Evolutionary conservation across 1,139 yeast genomes (phyloP).

Genomic region (Geotrichum bryndzae): DNA sequence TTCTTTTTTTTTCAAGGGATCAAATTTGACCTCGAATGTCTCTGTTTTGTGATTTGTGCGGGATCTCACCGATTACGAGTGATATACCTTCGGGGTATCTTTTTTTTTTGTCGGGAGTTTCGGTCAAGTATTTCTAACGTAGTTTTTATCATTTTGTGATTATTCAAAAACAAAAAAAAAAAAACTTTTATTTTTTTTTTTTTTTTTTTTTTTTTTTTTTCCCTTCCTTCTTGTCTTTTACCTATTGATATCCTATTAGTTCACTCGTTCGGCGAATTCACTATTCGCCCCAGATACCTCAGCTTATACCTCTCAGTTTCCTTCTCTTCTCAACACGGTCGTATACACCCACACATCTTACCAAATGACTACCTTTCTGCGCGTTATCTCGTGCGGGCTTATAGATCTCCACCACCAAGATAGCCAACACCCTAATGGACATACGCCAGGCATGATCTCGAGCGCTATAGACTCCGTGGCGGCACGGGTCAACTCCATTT

Average conservation of each 20-base stretch:
- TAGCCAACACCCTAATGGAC: not conserved
- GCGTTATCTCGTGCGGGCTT: slow-evolving; percentile 7
- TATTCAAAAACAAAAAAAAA: not conserved
- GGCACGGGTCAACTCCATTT: not conserved
- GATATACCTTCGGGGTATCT: not conserved
- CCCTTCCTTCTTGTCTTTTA: not conserved
- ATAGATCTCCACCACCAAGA: not conserved
- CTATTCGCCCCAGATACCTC: too few relatives aligned
- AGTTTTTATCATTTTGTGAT: not conserved
- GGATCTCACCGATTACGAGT: not conserved
- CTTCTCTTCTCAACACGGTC: not conserved
- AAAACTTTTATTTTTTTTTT: not conserved
- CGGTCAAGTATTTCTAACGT: not conserved
- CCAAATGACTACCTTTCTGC: slow-evolving; percentile 2
- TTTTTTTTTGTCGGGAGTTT: not conserved
- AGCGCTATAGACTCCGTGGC: not conserved
- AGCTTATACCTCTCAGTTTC: not conserved
- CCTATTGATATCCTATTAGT: not conserved
- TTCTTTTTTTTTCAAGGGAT: not conserved
- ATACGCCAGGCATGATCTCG: not conserved
- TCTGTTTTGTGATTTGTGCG: not conserved
- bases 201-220: not conserved
- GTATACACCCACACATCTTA: not conserved
- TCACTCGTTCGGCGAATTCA: too few relatives aligned
- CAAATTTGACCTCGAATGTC: not conserved